A percentile compares a stretch with the other conserved stretches of the same genome.
Evolutionary conservation across 768 basidiomycete genomes (phyloP).

Genomic region (Paxillus involutus): DNA sequence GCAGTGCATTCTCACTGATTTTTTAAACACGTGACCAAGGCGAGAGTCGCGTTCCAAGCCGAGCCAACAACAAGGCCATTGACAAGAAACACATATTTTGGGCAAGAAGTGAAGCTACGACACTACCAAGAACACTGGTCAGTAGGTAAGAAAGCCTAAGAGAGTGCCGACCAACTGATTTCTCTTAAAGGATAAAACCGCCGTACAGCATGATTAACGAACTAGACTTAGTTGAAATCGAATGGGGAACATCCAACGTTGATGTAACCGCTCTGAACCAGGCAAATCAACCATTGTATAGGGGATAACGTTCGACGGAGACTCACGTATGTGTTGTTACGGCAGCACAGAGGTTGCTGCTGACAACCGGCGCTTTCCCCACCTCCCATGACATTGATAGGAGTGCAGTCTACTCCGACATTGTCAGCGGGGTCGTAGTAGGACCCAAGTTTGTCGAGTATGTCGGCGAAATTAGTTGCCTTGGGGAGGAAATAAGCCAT

Average conservation of each 20-base stretch:
- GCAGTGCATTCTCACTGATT: too few species aligned
- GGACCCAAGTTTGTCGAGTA: constrained; percentile 8
- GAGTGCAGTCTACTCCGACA: constrained; percentile 25
- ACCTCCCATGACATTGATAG: constrained; percentile 17
- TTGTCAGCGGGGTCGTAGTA: constrained; percentile 17
- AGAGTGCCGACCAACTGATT: too few species aligned
- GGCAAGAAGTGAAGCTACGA: too few species aligned
- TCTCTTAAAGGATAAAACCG: too few species aligned
- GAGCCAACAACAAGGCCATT: too few species aligned
- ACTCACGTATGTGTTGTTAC: constrained; percentile 18
- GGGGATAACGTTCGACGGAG: not conserved
- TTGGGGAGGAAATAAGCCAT: not conserved
- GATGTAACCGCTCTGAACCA: constrained; percentile 13
- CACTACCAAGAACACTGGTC: too few species aligned
- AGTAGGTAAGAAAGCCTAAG: not conserved
- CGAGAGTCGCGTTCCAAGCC: too few species aligned
- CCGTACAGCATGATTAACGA: too few species aligned
- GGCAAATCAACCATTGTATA: not conserved
- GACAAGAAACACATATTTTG: too few species aligned
- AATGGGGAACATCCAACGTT: constrained; percentile 27
- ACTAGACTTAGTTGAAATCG: constrained; percentile 14
- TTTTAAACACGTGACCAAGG: too few species aligned
- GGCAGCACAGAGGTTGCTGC: constrained; percentile 28
- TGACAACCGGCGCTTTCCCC: constrained; percentile 19
- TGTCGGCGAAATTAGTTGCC: constrained; percentile 4